Evolutionary conservation across 371 early-diverging fungal species (phyloP), one percentile per base, ranked within the genome.

Genomic region (Zopfochytrium polystomum): DNA sequence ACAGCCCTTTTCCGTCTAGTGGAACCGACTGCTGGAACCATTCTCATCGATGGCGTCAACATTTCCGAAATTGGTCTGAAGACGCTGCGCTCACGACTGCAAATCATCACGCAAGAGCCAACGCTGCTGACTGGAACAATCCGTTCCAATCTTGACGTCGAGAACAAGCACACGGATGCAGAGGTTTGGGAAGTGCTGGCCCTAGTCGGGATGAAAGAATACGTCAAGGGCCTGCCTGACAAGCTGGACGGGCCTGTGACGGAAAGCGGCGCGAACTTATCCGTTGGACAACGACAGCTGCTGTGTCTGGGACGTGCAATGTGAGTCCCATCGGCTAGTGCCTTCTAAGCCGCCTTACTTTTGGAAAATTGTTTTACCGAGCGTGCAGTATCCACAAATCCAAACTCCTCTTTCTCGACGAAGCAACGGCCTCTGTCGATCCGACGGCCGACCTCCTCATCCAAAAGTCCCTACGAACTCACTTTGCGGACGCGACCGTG

Each of bases 1-100:
- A 78, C 87, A 51, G 81, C 86, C 30, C 65, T 93, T 54, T 93
- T 94, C 82, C 83, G 92, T 45, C 81, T 93, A 47, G 78, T 92
- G 32, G 93, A 93, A 58, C 85, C 91, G 2, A 85, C 82, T 34
- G 66, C 33, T 3, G 90, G 90, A 35, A 61, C 68, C 18, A 81
- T 89, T 46, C 43, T 6, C n/a, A 66, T 68, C 32, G 65, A 68
- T 55, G 95, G 91, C 13, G 54, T 75, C n/a, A 68, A 74, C 57
- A 73, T 75, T 45, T n/a, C 63, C 1, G 31, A 79, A 11, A 71
- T 95, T 18, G 87, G 90, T 1, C 73, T 95, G 20, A 76, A 80
- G 33, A 91, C 90, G 64, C 72, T 88, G n/a, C 77, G 89, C 2
- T 73, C 68, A 50, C 68, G 78, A 32, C 73, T 88, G 52, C 82